A percentile compares a stretch with the other conserved stretches of the same genome.
Conservation (phyloP, 2,329 filamentous ascomycete species). For the Fusarium irregulare region DNA sequence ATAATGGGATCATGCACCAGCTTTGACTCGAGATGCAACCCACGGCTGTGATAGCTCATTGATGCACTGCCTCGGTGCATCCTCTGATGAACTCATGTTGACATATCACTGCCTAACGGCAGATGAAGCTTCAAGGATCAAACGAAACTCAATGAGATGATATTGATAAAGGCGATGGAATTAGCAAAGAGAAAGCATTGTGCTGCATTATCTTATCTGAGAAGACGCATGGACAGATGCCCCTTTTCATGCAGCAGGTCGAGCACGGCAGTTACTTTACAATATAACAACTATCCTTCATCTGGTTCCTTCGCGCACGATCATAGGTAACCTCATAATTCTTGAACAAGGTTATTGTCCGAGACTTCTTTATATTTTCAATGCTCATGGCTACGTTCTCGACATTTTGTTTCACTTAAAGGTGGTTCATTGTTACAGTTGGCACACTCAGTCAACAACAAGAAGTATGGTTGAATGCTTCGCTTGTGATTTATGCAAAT, state of each 20-base stretch:
- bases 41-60: neutral
- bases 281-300: neutral
- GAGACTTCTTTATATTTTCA: neutral
- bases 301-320: neutral
- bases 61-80: neutral
- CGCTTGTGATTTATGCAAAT: neutral
- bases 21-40: neutral
- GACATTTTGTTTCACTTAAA: neutral
- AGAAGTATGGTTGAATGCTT: neutral
- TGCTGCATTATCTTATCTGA: conserved; percentile 10
- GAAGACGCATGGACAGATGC: neutral
- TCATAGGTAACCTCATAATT: neutral
- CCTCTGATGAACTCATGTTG: neutral
- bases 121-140: neutral
- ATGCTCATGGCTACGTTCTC: neutral
- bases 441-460: neutral
- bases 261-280: neutral
- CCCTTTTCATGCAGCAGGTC: conserved; percentile 12
- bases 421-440: neutral
- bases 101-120: neutral
- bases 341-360: neutral
- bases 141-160: neutral
- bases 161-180: conserved; percentile 10
- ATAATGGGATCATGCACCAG: neutral
- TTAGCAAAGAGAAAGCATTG: conserved; percentile 7